These are phyloP conservation scores for Lentinula edodes DNA, from an alignment of 768 basidiomycete genomes.

Conservation along the genomic window DNA sequence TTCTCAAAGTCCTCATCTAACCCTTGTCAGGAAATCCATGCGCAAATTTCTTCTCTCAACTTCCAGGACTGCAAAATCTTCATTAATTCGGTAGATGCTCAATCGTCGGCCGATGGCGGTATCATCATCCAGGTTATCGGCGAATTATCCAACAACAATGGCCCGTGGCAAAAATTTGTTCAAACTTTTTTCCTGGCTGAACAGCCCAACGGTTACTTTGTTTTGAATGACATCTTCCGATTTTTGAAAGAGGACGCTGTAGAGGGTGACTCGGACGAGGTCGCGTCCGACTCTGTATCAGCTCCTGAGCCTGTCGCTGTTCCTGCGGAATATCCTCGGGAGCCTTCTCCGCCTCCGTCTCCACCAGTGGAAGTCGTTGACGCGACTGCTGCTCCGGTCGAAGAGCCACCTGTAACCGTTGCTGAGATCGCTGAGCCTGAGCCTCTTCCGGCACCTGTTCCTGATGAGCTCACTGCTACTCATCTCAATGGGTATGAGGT, in stretches of 20 bases:
- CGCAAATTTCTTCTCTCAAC: constrained; percentile 89
- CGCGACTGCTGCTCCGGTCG: constrained; percentile 10
- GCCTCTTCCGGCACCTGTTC: constrained; percentile 26
- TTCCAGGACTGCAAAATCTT: constrained; percentile 98
- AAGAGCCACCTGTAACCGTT: constrained; percentile 24
- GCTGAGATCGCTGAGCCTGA: constrained; percentile 13
- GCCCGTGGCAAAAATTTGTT: constrained; percentile 96
- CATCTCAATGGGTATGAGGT: constrained; percentile 7
- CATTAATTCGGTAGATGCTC: constrained; percentile 97
- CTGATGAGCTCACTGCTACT: constrained; percentile 9
- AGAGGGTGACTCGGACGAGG: constrained; percentile 47
- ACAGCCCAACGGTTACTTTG: constrained; percentile 98
- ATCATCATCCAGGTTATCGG: constrained; percentile 99
- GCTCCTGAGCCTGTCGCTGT: constrained; percentile 30
- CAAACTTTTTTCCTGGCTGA: constrained; percentile 99
- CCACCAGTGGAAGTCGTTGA: constrained; percentile 17
- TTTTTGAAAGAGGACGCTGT: constrained; percentile 95
- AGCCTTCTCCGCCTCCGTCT: constrained; percentile 25
- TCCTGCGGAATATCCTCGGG: constrained; percentile 24
- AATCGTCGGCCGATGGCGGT: constrained; percentile 89
- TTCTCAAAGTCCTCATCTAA: constrained; percentile 8
- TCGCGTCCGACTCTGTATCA: constrained; percentile 23
- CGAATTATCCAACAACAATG: constrained; percentile 92
- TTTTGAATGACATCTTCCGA: constrained; percentile 99
- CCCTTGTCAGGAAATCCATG: constrained; percentile 81